Percentiles rank a stretch among this genome's conserved stretches.
These are phyloP conservation scores for Zoysia matrella DNA, from an alignment of 202 grass and related monocot genomes.

Conservation along the genomic window DNA sequence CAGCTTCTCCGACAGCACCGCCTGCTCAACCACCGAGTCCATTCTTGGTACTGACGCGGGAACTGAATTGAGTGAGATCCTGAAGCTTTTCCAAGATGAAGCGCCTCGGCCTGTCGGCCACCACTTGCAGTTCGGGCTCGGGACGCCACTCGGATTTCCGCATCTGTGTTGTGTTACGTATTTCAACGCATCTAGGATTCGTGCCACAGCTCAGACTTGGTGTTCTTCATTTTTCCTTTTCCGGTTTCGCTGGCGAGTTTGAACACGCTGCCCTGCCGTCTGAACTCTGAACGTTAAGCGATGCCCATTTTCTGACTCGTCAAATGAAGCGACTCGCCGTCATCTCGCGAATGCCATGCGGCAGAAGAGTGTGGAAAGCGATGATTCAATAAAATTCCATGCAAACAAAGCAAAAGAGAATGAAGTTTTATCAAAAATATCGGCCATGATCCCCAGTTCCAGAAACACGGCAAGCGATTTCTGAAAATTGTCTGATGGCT, in stretches of 20 bases:
- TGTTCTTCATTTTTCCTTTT: too few species aligned
- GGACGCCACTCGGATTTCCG: not conserved
- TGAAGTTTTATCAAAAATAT: not conserved
- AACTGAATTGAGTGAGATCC: not conserved
- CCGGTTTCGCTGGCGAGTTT: not conserved
- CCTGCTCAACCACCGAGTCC: not conserved
- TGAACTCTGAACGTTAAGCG: not conserved
- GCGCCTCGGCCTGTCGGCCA: not conserved
- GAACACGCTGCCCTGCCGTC: constrained; percentile 7
- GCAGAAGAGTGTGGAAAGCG: not conserved
- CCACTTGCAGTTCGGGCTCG: not conserved
- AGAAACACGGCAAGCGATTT: constrained; percentile 8
- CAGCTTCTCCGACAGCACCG: not conserved
- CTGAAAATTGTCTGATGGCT: not conserved
- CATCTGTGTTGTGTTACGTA: not conserved
- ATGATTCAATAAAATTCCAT: constrained; percentile 27
- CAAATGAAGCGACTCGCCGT: constrained; percentile 35
- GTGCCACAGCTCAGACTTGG: too few species aligned
- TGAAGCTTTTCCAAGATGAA: not conserved
- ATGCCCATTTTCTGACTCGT: not conserved
- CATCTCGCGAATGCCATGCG: not conserved
- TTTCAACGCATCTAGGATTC: not conserved
- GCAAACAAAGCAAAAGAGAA: constrained; percentile 8
- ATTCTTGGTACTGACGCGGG: not conserved
- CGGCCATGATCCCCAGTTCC: not conserved